Base-by-base conservation (phyloP, 345 rosid genomes). In the Bruguiera gymnorhiza region DNA sequence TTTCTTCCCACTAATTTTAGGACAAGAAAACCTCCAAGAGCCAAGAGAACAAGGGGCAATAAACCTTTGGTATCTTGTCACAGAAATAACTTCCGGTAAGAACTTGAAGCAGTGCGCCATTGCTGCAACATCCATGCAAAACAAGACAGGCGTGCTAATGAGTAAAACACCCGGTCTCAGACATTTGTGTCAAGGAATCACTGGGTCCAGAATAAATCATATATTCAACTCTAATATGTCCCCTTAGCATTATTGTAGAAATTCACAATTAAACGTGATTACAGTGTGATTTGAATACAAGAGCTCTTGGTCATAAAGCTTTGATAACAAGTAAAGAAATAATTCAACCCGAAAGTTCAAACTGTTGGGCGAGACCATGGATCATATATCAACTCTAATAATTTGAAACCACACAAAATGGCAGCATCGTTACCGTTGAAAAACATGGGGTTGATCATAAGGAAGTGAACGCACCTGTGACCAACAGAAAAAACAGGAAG, bases 21-120 rank as follows among this genome's bases (percentile, higher is more conserved):
- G 60, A 56, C 31, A 15, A 56, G 31, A 24, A 56, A 56, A 56
- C 10, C 4, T 27, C 29, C 26, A 59, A 37, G 30, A n/a, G 65
- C 34, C 20, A 55, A 36, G 13, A 26, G 69, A 32, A 65, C 21
- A 32, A 21, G 36, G 67, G 8, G 65, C 62, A 78, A 75, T 62
- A 72, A 73, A 93, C 97, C 98, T 88, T 89, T 34, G 97, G 97
- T 83, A 94, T 86, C 80, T 83, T 94, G 73, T 88, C 95, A 46
- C 80, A 66, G 83, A 89, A 91, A 78, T 89, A 94, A 82, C 96
- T 94, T 72, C 93, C 98, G 0, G 85, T 83, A 61, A 91, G 89
- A 43, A 84, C 91, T 84, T 91, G 98, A 55, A 94, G 88, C 70
- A 94, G 87, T 5, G 98, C 97, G 43, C 97, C 98, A 74, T 94